Conservation (phyloP, 257 asterid genomes). For the Solanum bulbocastanum region DNA sequence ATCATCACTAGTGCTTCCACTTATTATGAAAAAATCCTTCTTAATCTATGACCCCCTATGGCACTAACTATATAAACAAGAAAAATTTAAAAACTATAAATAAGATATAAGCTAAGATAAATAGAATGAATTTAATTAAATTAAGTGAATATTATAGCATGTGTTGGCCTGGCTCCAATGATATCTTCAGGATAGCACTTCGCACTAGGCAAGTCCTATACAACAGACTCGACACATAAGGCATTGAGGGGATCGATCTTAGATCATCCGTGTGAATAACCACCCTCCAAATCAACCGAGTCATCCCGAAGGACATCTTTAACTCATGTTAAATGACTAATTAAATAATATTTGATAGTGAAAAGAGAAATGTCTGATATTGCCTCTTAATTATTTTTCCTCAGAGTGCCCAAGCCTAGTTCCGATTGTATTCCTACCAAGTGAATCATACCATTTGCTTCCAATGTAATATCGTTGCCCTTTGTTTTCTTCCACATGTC, state of each 20-base stretch:
- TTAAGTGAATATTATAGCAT: neutral
- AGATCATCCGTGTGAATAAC: neutral
- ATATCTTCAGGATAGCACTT: neutral
- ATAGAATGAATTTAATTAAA: neutral
- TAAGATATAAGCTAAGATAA: neutral
- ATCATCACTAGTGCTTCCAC: neutral
- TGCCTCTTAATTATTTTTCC: too few species aligned
- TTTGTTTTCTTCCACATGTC: neutral
- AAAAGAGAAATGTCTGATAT: too few species aligned
- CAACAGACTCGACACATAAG: fast-evolving
- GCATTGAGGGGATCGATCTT: neutral
- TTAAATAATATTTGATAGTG: too few species aligned
- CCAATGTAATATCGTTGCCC: neutral
- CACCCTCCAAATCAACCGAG: neutral
- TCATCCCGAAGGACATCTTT: too few species aligned
- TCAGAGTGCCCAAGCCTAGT: too few species aligned
- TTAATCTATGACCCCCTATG: neutral
- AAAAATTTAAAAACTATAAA: neutral
- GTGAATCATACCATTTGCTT: too few species aligned
- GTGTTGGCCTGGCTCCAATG: neutral
- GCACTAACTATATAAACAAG: neutral
- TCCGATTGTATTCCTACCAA: too few species aligned
- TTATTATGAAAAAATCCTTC: neutral
- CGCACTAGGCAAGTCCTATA: too few species aligned
- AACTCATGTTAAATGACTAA: too few species aligned